These are phyloP conservation scores for Blastocrithidia nonstop DNA, from an alignment of 208 protist species.

Conservation along the genomic window DNA sequence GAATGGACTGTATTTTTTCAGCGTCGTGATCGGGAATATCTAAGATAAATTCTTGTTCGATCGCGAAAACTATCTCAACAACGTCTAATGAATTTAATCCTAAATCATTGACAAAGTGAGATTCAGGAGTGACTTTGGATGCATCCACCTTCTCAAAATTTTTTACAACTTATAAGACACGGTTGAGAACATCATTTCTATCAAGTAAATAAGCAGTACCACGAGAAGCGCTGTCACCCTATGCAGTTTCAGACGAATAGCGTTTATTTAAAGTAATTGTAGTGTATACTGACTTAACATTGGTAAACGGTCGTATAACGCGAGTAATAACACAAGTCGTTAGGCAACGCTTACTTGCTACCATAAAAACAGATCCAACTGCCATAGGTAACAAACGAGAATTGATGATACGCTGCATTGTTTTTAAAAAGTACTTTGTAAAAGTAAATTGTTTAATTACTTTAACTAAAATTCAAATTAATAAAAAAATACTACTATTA, in stretches of 20 bases:
- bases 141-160: constrained; percentile 94
- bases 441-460: too few species aligned
- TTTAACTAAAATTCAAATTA: background rate
- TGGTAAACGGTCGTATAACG: background rate
- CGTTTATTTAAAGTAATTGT: constrained; percentile 18
- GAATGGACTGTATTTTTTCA: constrained; percentile 89
- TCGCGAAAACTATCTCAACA: constrained; percentile 90
- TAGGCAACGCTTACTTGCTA: constrained; percentile 3
- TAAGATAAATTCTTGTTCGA: constrained; percentile 93
- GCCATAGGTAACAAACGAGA: constrained; percentile 7
- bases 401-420: too few species aligned
- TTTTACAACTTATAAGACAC: constrained; percentile 90
- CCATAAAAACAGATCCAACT: constrained; percentile 3
- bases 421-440: too few species aligned
- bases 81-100: constrained; percentile 91
- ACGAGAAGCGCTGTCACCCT: constrained; percentile 42
- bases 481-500: background rate
- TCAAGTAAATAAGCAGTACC: constrained; percentile 83
- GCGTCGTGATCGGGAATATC: constrained; percentile 94
- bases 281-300: background rate
- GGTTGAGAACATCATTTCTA: constrained; percentile 87
- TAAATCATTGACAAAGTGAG: constrained; percentile 92
- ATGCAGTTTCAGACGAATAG: constrained; percentile 38
- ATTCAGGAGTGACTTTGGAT: constrained; percentile 78
- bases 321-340: background rate